Conservation (phyloP, 768 basidiomycete genomes). For the Xerocomellus amylosporus region DNA sequence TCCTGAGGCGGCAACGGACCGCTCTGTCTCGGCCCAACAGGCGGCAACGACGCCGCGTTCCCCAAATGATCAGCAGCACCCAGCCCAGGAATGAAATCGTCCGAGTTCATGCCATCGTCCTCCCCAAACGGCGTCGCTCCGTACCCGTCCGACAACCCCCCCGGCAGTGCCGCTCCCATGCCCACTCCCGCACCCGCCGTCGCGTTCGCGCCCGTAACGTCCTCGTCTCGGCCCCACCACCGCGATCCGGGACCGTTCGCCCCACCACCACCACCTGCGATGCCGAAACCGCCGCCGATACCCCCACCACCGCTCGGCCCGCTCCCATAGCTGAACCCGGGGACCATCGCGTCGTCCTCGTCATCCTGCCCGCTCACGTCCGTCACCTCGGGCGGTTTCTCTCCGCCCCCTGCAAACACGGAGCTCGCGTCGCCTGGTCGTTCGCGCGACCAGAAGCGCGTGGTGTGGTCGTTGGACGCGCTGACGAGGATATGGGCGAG, state of each 20-base stretch:
- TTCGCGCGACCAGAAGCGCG: conserved; percentile 97
- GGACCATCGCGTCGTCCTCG: conserved; percentile 69
- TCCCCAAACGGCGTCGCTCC: conserved; percentile 24
- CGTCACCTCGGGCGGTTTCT: conserved; percentile 73
- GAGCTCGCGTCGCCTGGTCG: conserved; percentile 79
- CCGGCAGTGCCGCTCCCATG: too few relatives aligned
- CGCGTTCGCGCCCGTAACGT: conserved; percentile 18
- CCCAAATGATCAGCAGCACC: conserved; percentile 37
- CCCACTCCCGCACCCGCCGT: conserved; percentile 1
- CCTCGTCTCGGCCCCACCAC: conserved; percentile 51
- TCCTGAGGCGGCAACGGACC: conserved; percentile 48
- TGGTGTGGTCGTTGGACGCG: conserved; percentile 98
- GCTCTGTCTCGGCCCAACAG: conserved; percentile 34
- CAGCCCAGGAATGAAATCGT: conserved; percentile 67
- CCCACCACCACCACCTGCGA: conserved; percentile 22
- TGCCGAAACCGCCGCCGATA: conserved; percentile 2
- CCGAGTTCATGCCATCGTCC: conserved; percentile 36
- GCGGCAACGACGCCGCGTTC: conserved; percentile 4
- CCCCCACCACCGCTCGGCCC: not conserved
- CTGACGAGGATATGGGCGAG: conserved; percentile 92
- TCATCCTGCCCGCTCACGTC: conserved; percentile 65
- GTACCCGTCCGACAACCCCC: conserved; percentile 21
- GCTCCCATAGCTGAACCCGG: conserved; percentile 58
- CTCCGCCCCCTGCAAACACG: conserved; percentile 77
- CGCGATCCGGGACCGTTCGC: conserved; percentile 13